These are phyloP conservation scores for Flaveria floridana DNA, from an alignment of 140 eudicot genomes.

Conservation along the genomic window DNA sequence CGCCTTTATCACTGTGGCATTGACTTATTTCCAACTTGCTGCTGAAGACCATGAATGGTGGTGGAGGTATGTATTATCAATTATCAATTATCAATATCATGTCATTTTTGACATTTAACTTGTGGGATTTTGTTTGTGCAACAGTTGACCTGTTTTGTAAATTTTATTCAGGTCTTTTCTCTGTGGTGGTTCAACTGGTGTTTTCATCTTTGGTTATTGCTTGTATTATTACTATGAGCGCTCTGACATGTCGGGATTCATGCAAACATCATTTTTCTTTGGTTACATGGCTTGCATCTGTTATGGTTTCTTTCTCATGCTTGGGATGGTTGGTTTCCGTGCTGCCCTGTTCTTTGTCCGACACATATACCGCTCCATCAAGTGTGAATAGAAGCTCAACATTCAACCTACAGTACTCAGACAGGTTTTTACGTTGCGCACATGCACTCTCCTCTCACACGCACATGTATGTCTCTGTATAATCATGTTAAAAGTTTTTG, in stretches of 20 bases:
- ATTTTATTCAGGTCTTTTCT: constrained; percentile 50
- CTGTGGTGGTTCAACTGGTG: constrained; percentile 63
- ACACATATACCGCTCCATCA: constrained; percentile 61
- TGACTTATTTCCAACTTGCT: constrained; percentile 93
- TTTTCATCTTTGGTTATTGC: constrained; percentile 58
- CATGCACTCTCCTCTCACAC: background rate
- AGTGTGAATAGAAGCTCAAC: constrained; percentile 50
- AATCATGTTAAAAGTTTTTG: constrained; percentile 2
- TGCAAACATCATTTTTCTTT: constrained; percentile 66
- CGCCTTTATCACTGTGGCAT: constrained; percentile 77
- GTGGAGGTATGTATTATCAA: constrained; percentile 72
- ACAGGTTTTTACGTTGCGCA: constrained; percentile 15
- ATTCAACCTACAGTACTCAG: constrained; percentile 17
- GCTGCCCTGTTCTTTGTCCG: constrained; percentile 60
- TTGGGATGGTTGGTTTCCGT: constrained; percentile 54
- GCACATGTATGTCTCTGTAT: background rate
- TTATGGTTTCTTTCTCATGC: constrained; percentile 66
- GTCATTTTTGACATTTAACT: background rate
- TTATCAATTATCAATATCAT: no score
- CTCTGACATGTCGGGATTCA: constrained; percentile 64
- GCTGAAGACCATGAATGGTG: constrained; percentile 94
- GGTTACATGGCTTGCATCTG: constrained; percentile 70
- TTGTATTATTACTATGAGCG: constrained; percentile 58
- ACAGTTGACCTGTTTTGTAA: background rate
- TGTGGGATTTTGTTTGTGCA: no score